These are phyloP conservation scores for Flagelloscypha sp. DNA, from an alignment of 768 basidiomycete species.

Conservation along the genomic window DNA sequence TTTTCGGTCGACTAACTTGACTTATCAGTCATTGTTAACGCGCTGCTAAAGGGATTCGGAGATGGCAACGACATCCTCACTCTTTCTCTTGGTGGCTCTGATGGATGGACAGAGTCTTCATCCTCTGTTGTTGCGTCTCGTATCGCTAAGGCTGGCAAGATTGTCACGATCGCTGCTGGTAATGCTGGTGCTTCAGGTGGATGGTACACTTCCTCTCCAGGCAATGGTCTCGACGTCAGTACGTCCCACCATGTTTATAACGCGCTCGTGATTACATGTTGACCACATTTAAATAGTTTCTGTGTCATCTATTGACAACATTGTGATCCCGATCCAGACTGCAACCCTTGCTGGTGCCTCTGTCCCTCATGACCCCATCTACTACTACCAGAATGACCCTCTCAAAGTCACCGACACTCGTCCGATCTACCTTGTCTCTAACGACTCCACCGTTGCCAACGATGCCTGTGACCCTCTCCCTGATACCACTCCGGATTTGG, in stretches of 20 bases:
- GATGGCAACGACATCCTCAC: constrained; percentile 59
- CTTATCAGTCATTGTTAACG: constrained; percentile 34
- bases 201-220: constrained; percentile 51
- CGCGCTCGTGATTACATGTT: constrained; percentile 16
- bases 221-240: constrained; percentile 48
- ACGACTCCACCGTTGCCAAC: constrained; percentile 39
- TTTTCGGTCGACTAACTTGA: not conserved
- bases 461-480: constrained; percentile 57
- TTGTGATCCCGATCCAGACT: constrained; percentile 48
- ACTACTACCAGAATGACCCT: constrained; percentile 46
- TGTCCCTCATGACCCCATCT: constrained; percentile 38
- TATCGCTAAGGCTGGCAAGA: constrained; percentile 46
- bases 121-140: constrained; percentile 49
- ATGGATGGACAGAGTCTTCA: constrained; percentile 57
- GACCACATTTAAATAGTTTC: not conserved
- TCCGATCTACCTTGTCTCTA: constrained; percentile 53
- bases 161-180: constrained; percentile 59
- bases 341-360: constrained; percentile 44
- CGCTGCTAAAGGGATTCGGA: constrained; percentile 38
- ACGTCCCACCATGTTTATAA: constrained; percentile 50
- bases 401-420: constrained; percentile 36
- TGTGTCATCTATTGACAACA: constrained; percentile 21
- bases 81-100: constrained; percentile 53
- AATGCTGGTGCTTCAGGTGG: constrained; percentile 49
- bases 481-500: constrained; percentile 44